Percentiles rank a stretch among this genome's conserved stretches.
Evolutionary conservation across 495 filamentous ascomycete species (phyloP).

Genomic region (Staphylotrichum longicolle): DNA sequence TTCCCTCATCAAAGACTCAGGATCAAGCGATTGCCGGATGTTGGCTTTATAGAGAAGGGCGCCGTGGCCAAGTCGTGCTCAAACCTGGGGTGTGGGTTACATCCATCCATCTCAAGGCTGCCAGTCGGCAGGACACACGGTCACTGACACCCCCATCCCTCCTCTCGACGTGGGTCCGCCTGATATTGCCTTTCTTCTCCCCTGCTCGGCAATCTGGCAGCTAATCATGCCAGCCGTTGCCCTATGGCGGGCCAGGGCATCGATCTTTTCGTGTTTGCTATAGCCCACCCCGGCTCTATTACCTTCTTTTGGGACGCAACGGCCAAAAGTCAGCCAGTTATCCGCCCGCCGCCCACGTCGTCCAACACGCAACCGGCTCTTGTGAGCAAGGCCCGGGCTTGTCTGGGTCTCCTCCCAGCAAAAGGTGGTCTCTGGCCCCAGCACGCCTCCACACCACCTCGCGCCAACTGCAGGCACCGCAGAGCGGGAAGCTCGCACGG

Average conservation of each 20-base stretch:
- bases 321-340: conserved; percentile 26
- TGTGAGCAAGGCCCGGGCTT: conserved; percentile 9
- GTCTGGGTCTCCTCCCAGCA: neutral
- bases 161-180: conserved; percentile 9
- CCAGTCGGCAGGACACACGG: neutral
- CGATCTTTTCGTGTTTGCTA: conserved; percentile 43
- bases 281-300: conserved; percentile 44
- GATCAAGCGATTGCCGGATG: too few species aligned
- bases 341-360: conserved; percentile 31
- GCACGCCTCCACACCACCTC: neutral
- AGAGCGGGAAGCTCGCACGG: neutral
- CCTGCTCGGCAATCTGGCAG: conserved; percentile 36
- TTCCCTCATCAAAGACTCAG: too few species aligned
- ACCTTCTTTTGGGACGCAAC: conserved; percentile 37
- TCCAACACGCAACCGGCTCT: conserved; percentile 24
- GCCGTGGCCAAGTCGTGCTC: neutral
- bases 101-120: neutral
- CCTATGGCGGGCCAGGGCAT: conserved; percentile 45
- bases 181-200: conserved; percentile 16
- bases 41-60: too few species aligned
- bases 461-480: neutral
- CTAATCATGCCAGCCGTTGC: conserved; percentile 30
- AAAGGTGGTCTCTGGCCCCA: neutral
- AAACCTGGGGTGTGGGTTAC: conserved; percentile 8
- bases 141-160: neutral